These are phyloP conservation scores for Hypoxylon sp. DNA, from an alignment of 2,329 filamentous ascomycete species.

Conservation along the genomic window DNA sequence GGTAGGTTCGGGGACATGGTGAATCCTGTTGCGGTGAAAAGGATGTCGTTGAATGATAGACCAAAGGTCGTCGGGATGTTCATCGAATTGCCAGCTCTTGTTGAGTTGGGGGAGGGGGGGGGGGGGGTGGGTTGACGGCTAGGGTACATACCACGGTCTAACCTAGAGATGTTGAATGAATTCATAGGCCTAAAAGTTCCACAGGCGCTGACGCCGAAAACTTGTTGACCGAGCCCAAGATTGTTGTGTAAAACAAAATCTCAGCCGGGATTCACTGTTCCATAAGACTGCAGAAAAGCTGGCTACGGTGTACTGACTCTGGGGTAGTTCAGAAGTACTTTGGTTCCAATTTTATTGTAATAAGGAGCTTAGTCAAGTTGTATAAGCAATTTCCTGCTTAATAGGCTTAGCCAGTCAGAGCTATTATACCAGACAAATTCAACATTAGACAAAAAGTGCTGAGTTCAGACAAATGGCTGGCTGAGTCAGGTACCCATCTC, in stretches of 20 bases:
- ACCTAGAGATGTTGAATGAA: neutral
- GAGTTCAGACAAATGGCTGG: neutral
- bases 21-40: neutral
- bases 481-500: neutral
- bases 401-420: too few relatives aligned
- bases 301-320: too few relatives aligned
- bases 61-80: neutral
- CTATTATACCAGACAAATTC: neutral
- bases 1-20: neutral
- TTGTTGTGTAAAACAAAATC: conserved; percentile 7
- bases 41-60: neutral
- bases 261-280: neutral
- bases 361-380: too few relatives aligned
- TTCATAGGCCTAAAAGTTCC: neutral
- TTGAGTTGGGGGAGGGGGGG: too few relatives aligned
- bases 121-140: neutral
- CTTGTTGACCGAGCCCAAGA: conserved; percentile 20
- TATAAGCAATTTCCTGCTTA: too few relatives aligned
- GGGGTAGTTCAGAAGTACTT: too few relatives aligned
- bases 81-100: neutral
- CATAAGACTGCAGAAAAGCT: conserved; percentile 1
- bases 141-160: neutral
- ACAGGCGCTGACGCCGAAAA: neutral
- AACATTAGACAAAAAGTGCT: too few relatives aligned
- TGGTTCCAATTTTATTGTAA: neutral